A percentile compares a stretch with the other conserved stretches of the same genome.
Conservation (phyloP, 305 asterid species). For the Caryopteris hybrid region DNA sequence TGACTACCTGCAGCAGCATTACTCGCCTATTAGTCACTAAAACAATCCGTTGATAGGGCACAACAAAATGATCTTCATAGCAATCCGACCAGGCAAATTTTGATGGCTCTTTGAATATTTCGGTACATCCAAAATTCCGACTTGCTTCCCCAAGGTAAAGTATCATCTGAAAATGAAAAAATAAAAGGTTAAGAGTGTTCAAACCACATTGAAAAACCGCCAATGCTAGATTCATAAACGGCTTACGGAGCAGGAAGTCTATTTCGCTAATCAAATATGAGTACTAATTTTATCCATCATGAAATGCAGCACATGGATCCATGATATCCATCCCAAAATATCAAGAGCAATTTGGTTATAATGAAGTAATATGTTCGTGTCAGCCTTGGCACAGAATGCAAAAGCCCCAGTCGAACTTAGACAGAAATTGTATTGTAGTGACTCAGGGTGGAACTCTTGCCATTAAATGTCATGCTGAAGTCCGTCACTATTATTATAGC, state of each 20-base stretch:
- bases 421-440: slow-evolving; percentile 3
- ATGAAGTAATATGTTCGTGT: neutral
- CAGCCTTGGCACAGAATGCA: neutral
- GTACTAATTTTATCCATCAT: neutral
- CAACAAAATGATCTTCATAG: slow-evolving; percentile 77
- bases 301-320: slow-evolving; percentile 1
- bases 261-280: neutral
- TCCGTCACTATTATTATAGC: neutral
- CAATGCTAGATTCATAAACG: too few relatives aligned
- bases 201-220: slow-evolving; percentile 12
- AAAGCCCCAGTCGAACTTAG: neutral
- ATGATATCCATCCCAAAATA: neutral
- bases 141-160: slow-evolving; percentile 96
- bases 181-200: slow-evolving; percentile 15
- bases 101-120: slow-evolving; percentile 96
- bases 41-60: slow-evolving; percentile 84
- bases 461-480: neutral
- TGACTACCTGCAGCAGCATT: slow-evolving; percentile 80
- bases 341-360: neutral
- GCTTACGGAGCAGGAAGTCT: neutral
- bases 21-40: slow-evolving; percentile 82
- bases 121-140: slow-evolving; percentile 92
- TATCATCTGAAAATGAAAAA: slow-evolving; percentile 59
- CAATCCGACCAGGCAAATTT: slow-evolving; percentile 93
- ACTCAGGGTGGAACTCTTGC: neutral